These are phyloP conservation scores for Fusarium dimerum DNA, from an alignment of 2,329 filamentous ascomycete genomes.

Conservation along the genomic window DNA sequence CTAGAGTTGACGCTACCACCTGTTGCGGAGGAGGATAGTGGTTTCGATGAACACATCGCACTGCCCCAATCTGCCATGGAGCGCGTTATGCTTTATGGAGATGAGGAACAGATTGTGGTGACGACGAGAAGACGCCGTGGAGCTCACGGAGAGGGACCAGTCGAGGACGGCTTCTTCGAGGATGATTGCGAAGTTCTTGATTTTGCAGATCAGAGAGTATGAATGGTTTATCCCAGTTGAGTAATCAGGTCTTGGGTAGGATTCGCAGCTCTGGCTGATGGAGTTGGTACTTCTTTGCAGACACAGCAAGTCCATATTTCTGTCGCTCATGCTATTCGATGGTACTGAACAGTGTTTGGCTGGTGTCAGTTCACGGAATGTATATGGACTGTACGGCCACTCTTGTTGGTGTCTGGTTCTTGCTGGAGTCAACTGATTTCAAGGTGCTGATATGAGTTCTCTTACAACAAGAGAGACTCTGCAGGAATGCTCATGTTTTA, in stretches of 20 bases:
- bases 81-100: constrained; percentile 59
- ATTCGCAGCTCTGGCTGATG: constrained; percentile 14
- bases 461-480: constrained; percentile 29
- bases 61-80: constrained; percentile 66
- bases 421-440: constrained; percentile 32
- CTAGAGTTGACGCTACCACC: constrained; percentile 53
- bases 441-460: constrained; percentile 31
- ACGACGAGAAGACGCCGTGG: constrained; percentile 72
- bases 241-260: constrained; percentile 10
- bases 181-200: constrained; percentile 91
- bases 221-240: constrained; percentile 23
- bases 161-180: constrained; percentile 83
- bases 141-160: constrained; percentile 48
- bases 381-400: constrained; percentile 21
- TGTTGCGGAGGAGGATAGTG: constrained; percentile 53
- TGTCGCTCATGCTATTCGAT: constrained; percentile 15
- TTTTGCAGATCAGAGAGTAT: constrained; percentile 74
- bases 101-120: constrained; percentile 77
- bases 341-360: constrained; percentile 12
- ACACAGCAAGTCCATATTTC: constrained; percentile 9
- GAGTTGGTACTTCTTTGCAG: constrained; percentile 24
- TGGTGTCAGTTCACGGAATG: constrained; percentile 9
- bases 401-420: constrained; percentile 16
- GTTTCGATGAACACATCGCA: constrained; percentile 57
- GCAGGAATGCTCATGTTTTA: constrained; percentile 27